Evolutionary conservation across 768 basidiomycete genomes (phyloP), one percentile per base, ranked within the genome.

Genomic region (Trichaptum fuscoviolaceum): DNA sequence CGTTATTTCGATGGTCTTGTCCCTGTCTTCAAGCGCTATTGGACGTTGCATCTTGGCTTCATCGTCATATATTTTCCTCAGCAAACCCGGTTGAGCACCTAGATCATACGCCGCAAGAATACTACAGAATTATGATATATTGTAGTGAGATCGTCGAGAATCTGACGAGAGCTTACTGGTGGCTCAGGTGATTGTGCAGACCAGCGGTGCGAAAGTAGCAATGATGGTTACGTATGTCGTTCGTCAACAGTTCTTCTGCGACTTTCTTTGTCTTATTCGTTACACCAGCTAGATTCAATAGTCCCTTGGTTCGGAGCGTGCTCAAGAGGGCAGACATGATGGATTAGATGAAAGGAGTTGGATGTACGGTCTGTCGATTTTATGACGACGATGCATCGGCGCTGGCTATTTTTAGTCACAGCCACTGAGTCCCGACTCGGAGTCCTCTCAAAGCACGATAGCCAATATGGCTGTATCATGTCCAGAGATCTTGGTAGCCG

Each of bases 111-210:
- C 83, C 0, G 84, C 84, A 1, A 87, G 73, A 10, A 87, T 63
- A 67, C 85, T 87, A 42, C 1, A 24, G 7, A 15, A 59, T 3
- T 26, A n/a, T 20, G 35, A 65, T 35, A 15, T 42, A 61, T 57
- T 12, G 15, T 6, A 61, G 57, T 27, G 24, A 35, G 63, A 24
- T 52, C 20, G 42, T 52, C 15, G 20, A 52, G 3, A 52, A 2
- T 12, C 42, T 3, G 42, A 52, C 52, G 1, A 18, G 35, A 8
- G 69, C 82, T 73, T 63, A 87, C 86, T 87, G 86, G 69, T 88
- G 86, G 69, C 81, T 83, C 17, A 85, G 73, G 72, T 88, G 87
- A 71, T 87, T 87, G 69, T 88, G 85, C 27, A 87, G 77, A 1
- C 79, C 78, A 20, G 77, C 75, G n/a, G 72, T 62, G 12, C 78